A percentile compares a stretch with the other conserved stretches of the same genome.
Evolutionary conservation across 1,284 basidiomycete genomes (phyloP).

Genomic region (Coniophora puteana): DNA sequence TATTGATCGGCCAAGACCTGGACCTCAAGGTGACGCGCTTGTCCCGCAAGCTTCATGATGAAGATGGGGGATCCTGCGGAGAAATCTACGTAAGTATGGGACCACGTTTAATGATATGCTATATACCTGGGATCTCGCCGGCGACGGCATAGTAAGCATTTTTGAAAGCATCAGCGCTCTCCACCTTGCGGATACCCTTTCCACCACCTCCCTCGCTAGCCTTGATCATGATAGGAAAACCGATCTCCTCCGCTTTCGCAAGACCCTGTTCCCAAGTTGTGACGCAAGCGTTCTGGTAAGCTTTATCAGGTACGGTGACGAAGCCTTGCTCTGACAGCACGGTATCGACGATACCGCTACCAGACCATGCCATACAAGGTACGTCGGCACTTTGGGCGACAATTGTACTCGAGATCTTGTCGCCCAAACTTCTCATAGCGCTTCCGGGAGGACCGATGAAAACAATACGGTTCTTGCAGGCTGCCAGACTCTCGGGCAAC

Average conservation of each 20-base stretch:
- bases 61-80: constrained; percentile 92
- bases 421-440: constrained; percentile 98
- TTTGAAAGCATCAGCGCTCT: constrained; percentile 83
- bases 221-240: constrained; percentile 99
- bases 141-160: constrained; percentile 92
- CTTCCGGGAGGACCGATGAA: constrained; percentile 99
- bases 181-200: constrained; percentile 96
- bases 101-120: constrained; percentile 11
- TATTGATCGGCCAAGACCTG: constrained; percentile 99
- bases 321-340: constrained; percentile 85
- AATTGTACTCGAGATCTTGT: constrained; percentile 99
- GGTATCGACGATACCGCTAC: constrained; percentile 91
- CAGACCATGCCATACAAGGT: constrained; percentile 99
- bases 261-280: constrained; percentile 89
- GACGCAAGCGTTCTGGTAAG: constrained; percentile 89
- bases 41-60: constrained; percentile 99
- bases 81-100: constrained; percentile 12
- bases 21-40: constrained; percentile 97
- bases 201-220: constrained; percentile 99
- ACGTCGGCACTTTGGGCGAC: constrained; percentile 97
- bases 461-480: constrained; percentile 93
- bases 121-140: constrained; percentile 92
- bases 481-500: constrained; percentile 91
- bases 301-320: constrained; percentile 91
- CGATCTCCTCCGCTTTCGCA: constrained; percentile 81